Percentiles rank a stretch among this genome's conserved stretches.
phyloP scores from a whole-genome alignment of 129 eudicot genomes.

The Glebionis coronaria region DNA sequence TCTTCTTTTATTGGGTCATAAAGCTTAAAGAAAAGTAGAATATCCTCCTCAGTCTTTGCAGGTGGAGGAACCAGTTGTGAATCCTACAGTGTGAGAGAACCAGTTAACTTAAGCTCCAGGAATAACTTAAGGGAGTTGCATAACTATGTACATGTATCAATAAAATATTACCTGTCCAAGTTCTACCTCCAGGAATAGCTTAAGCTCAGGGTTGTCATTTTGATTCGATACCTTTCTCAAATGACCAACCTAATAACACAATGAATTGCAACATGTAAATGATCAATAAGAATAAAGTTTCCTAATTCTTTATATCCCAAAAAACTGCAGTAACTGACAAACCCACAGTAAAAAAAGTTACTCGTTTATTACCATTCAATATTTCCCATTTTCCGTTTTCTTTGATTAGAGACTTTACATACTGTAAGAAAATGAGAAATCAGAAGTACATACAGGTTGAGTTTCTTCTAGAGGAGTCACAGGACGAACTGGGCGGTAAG shows the following conservation, averaged over 20 bases:
- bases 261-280: neutral
- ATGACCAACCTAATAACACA: constrained; percentile 68
- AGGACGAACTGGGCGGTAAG: constrained; percentile 88
- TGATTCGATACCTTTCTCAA: constrained; percentile 75
- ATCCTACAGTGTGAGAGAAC: constrained; percentile 50
- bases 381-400: too few species aligned
- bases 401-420: neutral
- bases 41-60: constrained; percentile 77
- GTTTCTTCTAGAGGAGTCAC: constrained; percentile 76
- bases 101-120: neutral
- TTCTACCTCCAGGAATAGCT: constrained; percentile 81
- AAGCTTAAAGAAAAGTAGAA: constrained; percentile 77
- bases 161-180: constrained; percentile 50
- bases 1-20: constrained; percentile 87
- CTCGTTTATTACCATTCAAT: neutral
- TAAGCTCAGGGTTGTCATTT: constrained; percentile 76
- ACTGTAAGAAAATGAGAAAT: neutral
- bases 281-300: neutral
- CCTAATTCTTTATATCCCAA: constrained; percentile 4
- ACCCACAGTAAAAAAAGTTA: neutral
- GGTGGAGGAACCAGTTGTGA: constrained; percentile 62
- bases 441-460: constrained; percentile 52
- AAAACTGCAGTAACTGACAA: neutral
- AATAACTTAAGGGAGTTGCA: neutral
- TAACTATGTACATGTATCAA: neutral